Base-by-base conservation (phyloP, 805 yeast species). In the Candida methanosorbosa region DNA sequence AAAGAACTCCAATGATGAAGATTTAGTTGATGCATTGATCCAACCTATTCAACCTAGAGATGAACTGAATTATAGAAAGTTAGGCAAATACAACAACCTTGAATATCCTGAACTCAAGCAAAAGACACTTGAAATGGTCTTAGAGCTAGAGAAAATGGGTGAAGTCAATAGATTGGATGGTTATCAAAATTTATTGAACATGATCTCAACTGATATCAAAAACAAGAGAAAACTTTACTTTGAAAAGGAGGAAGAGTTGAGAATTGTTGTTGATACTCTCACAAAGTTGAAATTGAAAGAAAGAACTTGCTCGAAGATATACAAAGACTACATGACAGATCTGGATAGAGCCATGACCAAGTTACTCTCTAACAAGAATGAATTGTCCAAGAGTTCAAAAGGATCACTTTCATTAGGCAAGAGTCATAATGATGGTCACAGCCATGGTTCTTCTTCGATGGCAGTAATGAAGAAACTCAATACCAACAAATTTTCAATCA, bases 71-170 rank as follows among this genome's bases (percentile, higher is more conserved):
- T 87, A 81, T 56, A 58, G 45, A 55, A 60, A 49, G 56, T 61
- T 43, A 18, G 64, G 67, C 29, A 63, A 65, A 20, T 60, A 56
- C n/a, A 47, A 48, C 43, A 39, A 42, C 13, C 44, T 51, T 15
- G 63, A 75, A 1, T 92, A 81, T 56, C 81, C 83, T 29, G 85
- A 81, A 30, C 64, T 92, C 48, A 92, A 90, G 56, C 78, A 75
- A 40, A 59, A 74, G 45, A 80, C 94, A 0, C 59, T 92, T 24
- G 87, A 81, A 45, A 70, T 79, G 38, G 69, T 90, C 3, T 62
- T 87, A 34, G 85, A 85, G 46, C 61, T 92, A 33, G 97, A 90
- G 49, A 53, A 67, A 1, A 57, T 72, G 50, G 87, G 85, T 2
- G 57, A 66, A 27, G 67, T 88, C 8, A 64, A 80, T 3, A 68